phyloP scores from a whole-genome alignment of 2,329 filamentous ascomycete species.

The Diaporthe australafricana region DNA sequence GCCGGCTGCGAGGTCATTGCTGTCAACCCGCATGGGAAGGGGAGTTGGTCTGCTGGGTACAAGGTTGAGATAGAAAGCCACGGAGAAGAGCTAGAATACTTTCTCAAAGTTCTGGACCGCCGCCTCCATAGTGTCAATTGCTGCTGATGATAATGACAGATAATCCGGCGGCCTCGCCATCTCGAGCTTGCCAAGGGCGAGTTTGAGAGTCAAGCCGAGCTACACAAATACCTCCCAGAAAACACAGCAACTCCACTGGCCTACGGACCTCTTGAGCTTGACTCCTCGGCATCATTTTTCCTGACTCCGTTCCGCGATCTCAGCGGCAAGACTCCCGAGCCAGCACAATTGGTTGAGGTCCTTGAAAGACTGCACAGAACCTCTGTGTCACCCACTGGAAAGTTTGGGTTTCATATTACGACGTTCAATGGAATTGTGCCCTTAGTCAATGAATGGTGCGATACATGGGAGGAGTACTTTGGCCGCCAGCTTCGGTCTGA shows the following conservation, averaged over 20 bases:
- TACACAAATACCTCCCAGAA: neutral
- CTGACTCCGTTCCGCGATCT: neutral
- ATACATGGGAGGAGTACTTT: constrained; percentile 53
- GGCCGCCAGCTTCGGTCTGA: constrained; percentile 45
- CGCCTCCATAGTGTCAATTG: neutral
- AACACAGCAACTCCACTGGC: neutral
- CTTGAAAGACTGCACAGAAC: constrained; percentile 46
- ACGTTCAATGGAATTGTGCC: constrained; percentile 49
- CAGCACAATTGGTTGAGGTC: neutral
- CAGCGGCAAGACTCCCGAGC: neutral
- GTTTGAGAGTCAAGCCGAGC: neutral
- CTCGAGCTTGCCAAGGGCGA: neutral
- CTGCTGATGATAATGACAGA: neutral
- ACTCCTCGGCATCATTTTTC: neutral
- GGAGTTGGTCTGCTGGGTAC: neutral
- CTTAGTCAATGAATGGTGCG: constrained; percentile 47
- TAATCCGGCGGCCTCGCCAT: neutral
- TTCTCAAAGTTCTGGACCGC: neutral
- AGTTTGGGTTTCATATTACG: constrained; percentile 51
- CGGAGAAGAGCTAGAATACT: neutral
- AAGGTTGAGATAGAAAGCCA: neutral
- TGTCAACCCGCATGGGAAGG: neutral
- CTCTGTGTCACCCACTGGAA: constrained; percentile 47
- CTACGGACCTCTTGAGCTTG: neutral
- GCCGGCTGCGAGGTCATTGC: neutral